Percentiles rank a stretch among this genome's conserved stretches.
These are phyloP conservation scores for Gossypium stocksii DNA, from an alignment of 345 rosid species.

Conservation along the genomic window DNA sequence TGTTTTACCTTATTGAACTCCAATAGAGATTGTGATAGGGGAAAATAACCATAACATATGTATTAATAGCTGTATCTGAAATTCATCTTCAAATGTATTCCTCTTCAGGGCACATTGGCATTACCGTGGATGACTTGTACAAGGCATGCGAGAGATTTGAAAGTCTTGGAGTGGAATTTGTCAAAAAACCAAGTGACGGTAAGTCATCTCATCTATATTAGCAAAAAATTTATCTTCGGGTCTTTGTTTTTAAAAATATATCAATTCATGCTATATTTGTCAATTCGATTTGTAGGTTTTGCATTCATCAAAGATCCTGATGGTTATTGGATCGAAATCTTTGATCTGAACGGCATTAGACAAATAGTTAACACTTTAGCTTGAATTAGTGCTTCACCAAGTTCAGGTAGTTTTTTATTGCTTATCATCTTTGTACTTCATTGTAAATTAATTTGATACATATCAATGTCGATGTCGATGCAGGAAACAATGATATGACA, in stretches of 20 bases:
- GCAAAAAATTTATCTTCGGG: too few species aligned
- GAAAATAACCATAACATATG: background rate
- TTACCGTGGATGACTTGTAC: slow-evolving; percentile 85
- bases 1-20: background rate
- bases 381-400: slow-evolving; percentile 26
- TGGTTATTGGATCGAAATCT: slow-evolving; percentile 97
- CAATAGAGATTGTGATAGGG: background rate
- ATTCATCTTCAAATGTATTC: too few species aligned
- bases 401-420: slow-evolving; percentile 8
- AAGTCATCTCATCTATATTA: slow-evolving; percentile 5
- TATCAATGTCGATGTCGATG: background rate
- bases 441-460: background rate
- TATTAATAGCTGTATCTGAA: background rate
- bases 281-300: slow-evolving; percentile 42
- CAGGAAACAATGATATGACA: background rate
- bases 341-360: slow-evolving; percentile 64
- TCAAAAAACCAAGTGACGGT: slow-evolving; percentile 80
- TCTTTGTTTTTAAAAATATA: too few species aligned
- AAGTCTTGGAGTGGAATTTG: slow-evolving; percentile 85
- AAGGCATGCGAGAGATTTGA: slow-evolving; percentile 96
- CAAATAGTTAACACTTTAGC: slow-evolving; percentile 29
- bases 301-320: slow-evolving; percentile 99
- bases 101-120: slow-evolving; percentile 80
- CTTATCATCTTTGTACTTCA: background rate
- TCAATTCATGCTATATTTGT: background rate